Conservation (phyloP, 2,329 filamentous ascomycete species). For the Aspergillus niger region DNA sequence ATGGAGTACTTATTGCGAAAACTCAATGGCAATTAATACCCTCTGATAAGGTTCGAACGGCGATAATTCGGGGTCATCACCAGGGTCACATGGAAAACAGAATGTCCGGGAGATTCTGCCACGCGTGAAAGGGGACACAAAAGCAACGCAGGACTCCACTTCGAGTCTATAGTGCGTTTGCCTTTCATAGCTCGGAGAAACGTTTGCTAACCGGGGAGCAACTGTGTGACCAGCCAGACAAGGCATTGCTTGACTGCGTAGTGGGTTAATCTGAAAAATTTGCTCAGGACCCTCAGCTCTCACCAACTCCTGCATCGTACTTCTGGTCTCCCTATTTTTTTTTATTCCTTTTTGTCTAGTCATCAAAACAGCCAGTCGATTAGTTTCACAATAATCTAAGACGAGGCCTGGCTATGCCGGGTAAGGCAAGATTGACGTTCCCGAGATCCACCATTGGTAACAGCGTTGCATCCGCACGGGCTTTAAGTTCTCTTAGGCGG, state of each 20-base stretch:
- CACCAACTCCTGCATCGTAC: neutral
- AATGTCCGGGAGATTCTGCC: neutral
- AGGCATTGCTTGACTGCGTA: neutral
- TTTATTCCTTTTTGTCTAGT: neutral
- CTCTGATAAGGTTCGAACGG: neutral
- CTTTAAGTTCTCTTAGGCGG: neutral
- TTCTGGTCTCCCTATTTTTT: neutral
- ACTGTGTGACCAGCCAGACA: neutral
- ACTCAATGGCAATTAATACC: too few species aligned
- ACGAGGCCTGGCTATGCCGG: neutral
- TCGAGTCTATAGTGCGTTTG: neutral
- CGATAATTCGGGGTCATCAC: neutral
- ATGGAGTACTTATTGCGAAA: too few species aligned
- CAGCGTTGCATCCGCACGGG: conserved; percentile 1
- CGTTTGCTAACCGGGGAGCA: neutral
- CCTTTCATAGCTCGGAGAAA: neutral
- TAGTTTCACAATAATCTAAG: neutral
- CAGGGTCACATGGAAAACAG: neutral
- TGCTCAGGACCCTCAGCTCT: neutral
- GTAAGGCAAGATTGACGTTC: neutral
- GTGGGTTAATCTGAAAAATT: neutral
- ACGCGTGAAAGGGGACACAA: neutral
- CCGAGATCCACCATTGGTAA: neutral
- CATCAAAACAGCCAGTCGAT: neutral
- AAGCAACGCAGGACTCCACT: neutral